Evolutionary conservation across 192 early-diverging fungal genomes (phyloP).

Genomic region (Endogone sp.): DNA sequence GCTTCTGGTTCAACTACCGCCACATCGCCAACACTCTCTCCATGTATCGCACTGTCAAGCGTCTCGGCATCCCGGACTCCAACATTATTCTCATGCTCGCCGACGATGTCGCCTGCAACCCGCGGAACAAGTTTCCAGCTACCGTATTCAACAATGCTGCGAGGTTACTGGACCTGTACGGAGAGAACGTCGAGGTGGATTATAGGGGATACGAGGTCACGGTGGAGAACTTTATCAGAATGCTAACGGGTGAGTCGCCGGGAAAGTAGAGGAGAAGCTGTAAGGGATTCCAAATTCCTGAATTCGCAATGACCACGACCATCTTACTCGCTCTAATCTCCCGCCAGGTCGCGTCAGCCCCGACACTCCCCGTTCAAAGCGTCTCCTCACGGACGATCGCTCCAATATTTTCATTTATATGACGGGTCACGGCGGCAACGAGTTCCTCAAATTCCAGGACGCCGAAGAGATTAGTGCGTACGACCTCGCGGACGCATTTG

Average conservation of each 20-base stretch:
- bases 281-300: too few relatives aligned
- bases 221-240: slow-evolving; percentile 95
- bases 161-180: slow-evolving; percentile 84
- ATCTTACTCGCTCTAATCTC: neutral
- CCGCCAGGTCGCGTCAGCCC: slow-evolving; percentile 71
- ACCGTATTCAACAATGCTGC: slow-evolving; percentile 91
- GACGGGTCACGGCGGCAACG: slow-evolving; percentile 99
- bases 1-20: slow-evolving; percentile 99
- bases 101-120: slow-evolving; percentile 98
- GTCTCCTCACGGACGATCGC: slow-evolving; percentile 91
- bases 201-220: slow-evolving; percentile 99
- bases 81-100: slow-evolving; percentile 99
- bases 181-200: slow-evolving; percentile 97
- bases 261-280: too few relatives aligned
- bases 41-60: slow-evolving; percentile 98
- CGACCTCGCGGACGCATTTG: slow-evolving; percentile 95
- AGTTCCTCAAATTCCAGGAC: slow-evolving; percentile 99
- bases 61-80: slow-evolving; percentile 96
- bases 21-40: slow-evolving; percentile 98
- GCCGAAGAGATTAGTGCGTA: slow-evolving; percentile 94
- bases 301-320: neutral
- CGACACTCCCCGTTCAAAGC: slow-evolving; percentile 90
- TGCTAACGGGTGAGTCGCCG: slow-evolving; percentile 78
- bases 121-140: slow-evolving; percentile 88
- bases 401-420: slow-evolving; percentile 96